A percentile compares a stretch with the other conserved stretches of the same genome.
phyloP scores from a whole-genome alignment of 2,329 filamentous ascomycete genomes.

The Botryosphaeria agaves region DNA sequence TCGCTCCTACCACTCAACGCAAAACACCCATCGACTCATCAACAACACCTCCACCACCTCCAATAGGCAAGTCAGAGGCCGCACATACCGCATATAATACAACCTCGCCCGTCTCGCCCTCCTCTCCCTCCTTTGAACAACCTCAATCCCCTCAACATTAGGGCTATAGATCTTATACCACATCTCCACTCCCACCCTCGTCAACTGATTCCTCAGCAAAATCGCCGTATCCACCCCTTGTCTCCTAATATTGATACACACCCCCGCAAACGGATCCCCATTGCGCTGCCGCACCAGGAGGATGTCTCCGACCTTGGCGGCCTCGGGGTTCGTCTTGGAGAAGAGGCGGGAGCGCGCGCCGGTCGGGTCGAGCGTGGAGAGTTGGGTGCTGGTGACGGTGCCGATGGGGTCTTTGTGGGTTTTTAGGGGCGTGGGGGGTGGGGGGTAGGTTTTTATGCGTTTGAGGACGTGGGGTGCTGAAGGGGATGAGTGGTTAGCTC shows the following conservation, averaged over 20 bases:
- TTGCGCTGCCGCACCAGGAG: conserved; percentile 74
- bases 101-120: conserved; percentile 72
- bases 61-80: no score
- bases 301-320: conserved; percentile 73
- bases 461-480: conserved; percentile 9
- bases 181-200: conserved; percentile 83
- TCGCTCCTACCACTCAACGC: not conserved
- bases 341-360: conserved; percentile 73
- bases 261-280: conserved; percentile 78
- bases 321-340: conserved; percentile 56
- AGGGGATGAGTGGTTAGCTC: conserved; percentile 16
- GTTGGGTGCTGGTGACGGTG: conserved; percentile 48
- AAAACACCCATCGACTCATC: no score
- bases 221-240: conserved; percentile 71
- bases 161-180: conserved; percentile 93
- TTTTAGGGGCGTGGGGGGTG: conserved; percentile 36
- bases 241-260: conserved; percentile 71
- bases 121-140: conserved; percentile 75
- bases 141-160: conserved; percentile 76
- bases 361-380: conserved; percentile 63
- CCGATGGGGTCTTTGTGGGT: conserved; percentile 50
- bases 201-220: conserved; percentile 70
- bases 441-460: conserved; percentile 33
- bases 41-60: no score
- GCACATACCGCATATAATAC: conserved; percentile 82